These are phyloP conservation scores for Escovopsis sp. DNA, from an alignment of 2,329 filamentous ascomycete genomes.

Conservation along the genomic window DNA sequence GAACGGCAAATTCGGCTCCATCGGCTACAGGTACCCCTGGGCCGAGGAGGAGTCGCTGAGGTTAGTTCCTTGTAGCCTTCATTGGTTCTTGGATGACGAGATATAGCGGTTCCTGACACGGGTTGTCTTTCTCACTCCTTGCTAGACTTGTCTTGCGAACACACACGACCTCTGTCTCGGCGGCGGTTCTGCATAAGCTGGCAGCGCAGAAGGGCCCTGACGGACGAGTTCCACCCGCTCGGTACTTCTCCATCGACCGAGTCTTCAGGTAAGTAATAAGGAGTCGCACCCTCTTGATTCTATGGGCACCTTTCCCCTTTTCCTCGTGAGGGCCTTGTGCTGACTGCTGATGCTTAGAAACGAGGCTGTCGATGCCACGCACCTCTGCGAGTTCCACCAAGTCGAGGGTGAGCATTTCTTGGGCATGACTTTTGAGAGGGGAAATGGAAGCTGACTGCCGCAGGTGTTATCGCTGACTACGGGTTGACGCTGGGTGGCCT, in stretches of 20 bases:
- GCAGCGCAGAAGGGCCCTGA: conserved; percentile 66
- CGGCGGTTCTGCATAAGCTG: conserved; percentile 80
- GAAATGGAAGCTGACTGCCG: background rate
- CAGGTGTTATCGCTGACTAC: conserved; percentile 80
- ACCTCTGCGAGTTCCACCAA: conserved; percentile 96
- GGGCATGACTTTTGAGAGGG: background rate
- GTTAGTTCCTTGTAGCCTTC: background rate
- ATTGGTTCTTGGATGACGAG: background rate
- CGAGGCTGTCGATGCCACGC: conserved; percentile 91
- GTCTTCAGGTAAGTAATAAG: conserved; percentile 52
- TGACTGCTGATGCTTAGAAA: conserved; percentile 32
- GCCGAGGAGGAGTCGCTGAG: conserved; percentile 70
- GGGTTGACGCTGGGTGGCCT: conserved; percentile 80
- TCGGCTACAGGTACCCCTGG: conserved; percentile 95
- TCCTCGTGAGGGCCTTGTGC: no score
- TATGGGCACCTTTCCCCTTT: no score
- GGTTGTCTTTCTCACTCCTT: no score
- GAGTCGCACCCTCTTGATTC: no score
- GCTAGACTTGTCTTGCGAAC: conserved; percentile 81
- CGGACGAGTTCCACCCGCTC: conserved; percentile 49
- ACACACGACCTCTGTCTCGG: conserved; percentile 86
- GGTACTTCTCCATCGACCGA: conserved; percentile 96
- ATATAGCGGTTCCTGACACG: no score
- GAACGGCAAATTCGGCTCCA: conserved; percentile 81
- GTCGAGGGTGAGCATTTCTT: conserved; percentile 54